phyloP scores from a whole-genome alignment of 1,284 basidiomycete genomes.

The Violaceomyces palustris region DNA sequence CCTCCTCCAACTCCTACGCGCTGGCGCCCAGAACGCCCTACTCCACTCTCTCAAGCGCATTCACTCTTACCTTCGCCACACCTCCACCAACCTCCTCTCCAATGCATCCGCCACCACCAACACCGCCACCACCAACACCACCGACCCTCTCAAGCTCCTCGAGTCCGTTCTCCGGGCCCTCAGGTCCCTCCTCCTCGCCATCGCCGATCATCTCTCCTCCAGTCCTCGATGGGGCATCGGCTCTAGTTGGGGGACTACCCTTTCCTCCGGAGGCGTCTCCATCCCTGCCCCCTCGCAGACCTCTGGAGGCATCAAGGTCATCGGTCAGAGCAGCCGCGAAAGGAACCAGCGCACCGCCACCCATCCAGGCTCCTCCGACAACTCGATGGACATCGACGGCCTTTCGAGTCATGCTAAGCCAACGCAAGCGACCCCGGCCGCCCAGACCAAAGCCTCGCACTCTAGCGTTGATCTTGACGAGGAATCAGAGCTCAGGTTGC shows the following conservation, averaged over 20 bases:
- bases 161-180: conserved; percentile 34
- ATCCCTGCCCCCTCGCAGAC: conserved; percentile 5
- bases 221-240: conserved; percentile 43
- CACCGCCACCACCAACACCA: background rate
- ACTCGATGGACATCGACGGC: conserved; percentile 19
- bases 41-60: conserved; percentile 16
- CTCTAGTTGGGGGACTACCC: conserved; percentile 31
- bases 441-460: too few species aligned
- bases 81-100: conserved; percentile 3
- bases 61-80: conserved; percentile 1
- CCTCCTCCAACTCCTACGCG: conserved; percentile 21
- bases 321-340: conserved; percentile 1
- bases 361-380: conserved; percentile 2
- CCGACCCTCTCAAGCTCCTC: conserved; percentile 10
- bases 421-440: too few species aligned
- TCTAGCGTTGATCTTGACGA: too few species aligned
- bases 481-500: conserved; percentile 5
- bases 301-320: background rate
- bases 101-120: background rate
- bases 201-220: conserved; percentile 39
- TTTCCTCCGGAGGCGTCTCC: conserved; percentile 12
- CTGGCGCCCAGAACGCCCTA: conserved; percentile 23
- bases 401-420: conserved; percentile 7
- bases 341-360: conserved; percentile 4
- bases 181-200: conserved; percentile 32